Percentiles rank a stretch among this genome's conserved stretches.
These are phyloP conservation scores for Hypholoma sublateritium DNA, from an alignment of 768 basidiomycete species.

Conservation along the genomic window DNA sequence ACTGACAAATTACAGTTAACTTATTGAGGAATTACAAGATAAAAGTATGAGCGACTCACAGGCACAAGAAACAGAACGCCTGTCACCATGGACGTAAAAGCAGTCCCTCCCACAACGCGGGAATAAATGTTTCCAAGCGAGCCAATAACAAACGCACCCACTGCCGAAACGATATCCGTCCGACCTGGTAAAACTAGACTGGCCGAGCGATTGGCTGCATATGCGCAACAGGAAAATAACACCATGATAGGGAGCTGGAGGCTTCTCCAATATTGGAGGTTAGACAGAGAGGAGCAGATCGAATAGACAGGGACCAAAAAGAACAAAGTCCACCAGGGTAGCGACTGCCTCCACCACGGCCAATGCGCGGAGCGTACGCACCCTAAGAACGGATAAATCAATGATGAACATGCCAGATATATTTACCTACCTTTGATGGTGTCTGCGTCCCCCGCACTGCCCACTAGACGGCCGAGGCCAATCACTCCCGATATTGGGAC, in stretches of 20 bases:
- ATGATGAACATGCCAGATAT: constrained; percentile 20
- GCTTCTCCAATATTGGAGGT: constrained; percentile 71
- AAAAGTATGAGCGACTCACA: constrained; percentile 42
- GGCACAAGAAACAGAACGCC: constrained; percentile 91
- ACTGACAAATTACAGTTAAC: constrained; percentile 35
- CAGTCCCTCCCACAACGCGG: constrained; percentile 71
- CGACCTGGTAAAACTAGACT: constrained; percentile 62
- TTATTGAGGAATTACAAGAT: background rate
- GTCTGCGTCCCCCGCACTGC: constrained; percentile 34
- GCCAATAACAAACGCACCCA: constrained; percentile 78
- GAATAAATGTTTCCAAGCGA: constrained; percentile 83
- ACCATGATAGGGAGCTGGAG: constrained; percentile 79
- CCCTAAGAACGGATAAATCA: constrained; percentile 39
- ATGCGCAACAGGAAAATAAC: constrained; percentile 71
- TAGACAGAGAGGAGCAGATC: constrained; percentile 70
- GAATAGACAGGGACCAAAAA: constrained; percentile 77
- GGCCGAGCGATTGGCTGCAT: constrained; percentile 66
- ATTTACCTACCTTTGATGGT: constrained; percentile 46
- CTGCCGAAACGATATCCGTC: constrained; percentile 74
- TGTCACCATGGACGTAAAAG: constrained; percentile 90
- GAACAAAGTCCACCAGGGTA: constrained; percentile 83
- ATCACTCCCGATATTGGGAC: constrained; percentile 42
- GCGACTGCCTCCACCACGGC: constrained; percentile 76
- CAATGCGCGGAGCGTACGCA: constrained; percentile 74
- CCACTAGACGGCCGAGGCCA: constrained; percentile 38